Evolutionary conservation across 768 basidiomycete genomes (phyloP), one percentile per base, ranked within the genome.

Genomic region (Suillus brevipes): DNA sequence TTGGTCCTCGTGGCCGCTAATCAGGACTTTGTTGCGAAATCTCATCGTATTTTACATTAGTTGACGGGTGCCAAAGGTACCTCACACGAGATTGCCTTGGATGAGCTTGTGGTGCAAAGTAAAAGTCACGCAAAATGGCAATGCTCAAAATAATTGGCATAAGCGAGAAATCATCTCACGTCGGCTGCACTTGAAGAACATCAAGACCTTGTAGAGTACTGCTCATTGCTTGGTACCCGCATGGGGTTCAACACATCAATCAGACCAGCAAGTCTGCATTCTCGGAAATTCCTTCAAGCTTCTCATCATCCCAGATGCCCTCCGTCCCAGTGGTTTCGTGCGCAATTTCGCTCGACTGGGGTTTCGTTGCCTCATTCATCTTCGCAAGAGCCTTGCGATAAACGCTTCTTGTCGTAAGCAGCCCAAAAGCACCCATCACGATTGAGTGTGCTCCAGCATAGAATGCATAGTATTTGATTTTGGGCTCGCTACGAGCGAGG

Each of bases 401-500:
- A 18, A 25, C 4, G 6, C 18, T 25, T 10, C 57, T 18, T n/a
- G 34, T 34, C 9, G 2, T 1, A 23, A 40, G 16, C 23, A 58
- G 37, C 37, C 37, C 23, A 6, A 40, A 9, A 25, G 9, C 37
- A 5, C 37, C 23, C 23, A 9, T 58, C 14, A 40, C 23, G 16
- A 58, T 58, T 25, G 8, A 23, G 23, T 25, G 23, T 58, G 37
- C 23, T 38, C 23, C 37, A 58, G 57, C 57, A 58, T 58, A 58
- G 57, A 58, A 58, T 38, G 57, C 37, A 10, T 28, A 58, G 37
- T 40, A 58, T 18, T 58, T 58, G 12, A 58, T 58, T 37, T 23
- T 23, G 10, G 25, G 57, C 25, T 40, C 57, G 2, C 14, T 38
- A 18, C 3, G 16, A 40, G 23, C 57, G 8, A 58, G 57, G 38